Evolutionary conservation across 2,329 filamentous ascomycete species (phyloP).

Genomic region (Fusarium goolgardi): DNA sequence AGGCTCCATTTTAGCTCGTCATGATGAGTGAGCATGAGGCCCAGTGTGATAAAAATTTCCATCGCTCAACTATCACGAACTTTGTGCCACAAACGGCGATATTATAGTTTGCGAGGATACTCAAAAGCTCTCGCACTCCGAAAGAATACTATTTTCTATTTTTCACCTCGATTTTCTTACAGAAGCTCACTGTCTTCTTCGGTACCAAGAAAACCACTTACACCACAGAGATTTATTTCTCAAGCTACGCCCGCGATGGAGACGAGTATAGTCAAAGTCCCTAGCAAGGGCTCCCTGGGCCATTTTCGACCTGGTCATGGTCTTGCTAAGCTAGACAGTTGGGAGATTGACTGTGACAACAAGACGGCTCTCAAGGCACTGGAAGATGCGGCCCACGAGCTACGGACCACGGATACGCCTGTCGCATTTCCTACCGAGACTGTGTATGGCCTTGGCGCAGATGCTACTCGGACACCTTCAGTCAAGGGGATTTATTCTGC

Average conservation of each 20-base stretch:
- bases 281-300: conserved; percentile 50
- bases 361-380: conserved; percentile 58
- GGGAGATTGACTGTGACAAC: conserved; percentile 54
- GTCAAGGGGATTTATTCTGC: conserved; percentile 93
- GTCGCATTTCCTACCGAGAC: conserved; percentile 98
- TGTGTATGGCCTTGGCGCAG: conserved; percentile 95
- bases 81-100: conserved; percentile 24
- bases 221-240: conserved; percentile 37
- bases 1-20: conserved; percentile 41
- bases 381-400: conserved; percentile 71
- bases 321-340: conserved; percentile 54
- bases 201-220: conserved; percentile 43
- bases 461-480: conserved; percentile 85
- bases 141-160: conserved; percentile 3
- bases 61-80: conserved; percentile 41
- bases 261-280: conserved; percentile 55
- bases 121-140: not conserved
- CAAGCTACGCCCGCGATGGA: conserved; percentile 50
- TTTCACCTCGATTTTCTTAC: conserved; percentile 10
- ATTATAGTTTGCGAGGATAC: conserved; percentile 11
- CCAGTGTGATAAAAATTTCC: conserved; percentile 46
- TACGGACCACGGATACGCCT: conserved; percentile 75
- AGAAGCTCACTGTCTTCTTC: not conserved
- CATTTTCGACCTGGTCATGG: conserved; percentile 49
- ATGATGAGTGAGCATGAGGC: conserved; percentile 47